Evolutionary conservation across 306 rosid genomes (phyloP).

Genomic region (Bauhinia variegata): DNA sequence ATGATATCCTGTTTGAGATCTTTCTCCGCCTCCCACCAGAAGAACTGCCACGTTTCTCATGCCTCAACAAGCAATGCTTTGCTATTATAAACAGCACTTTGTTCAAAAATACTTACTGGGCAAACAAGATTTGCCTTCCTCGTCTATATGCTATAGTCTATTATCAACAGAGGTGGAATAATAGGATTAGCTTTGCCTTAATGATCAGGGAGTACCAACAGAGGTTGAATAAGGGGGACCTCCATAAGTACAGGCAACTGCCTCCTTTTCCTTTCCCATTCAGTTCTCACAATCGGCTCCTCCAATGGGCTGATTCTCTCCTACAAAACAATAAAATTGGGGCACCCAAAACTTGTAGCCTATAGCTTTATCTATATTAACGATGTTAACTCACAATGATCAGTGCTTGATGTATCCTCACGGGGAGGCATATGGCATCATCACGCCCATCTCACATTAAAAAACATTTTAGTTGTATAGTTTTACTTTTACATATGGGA

Average conservation of each 20-base stretch:
- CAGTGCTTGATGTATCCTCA: too few relatives aligned
- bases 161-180: constrained; percentile 30
- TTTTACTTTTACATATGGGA: too few relatives aligned
- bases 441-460: too few relatives aligned
- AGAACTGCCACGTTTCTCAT: constrained; percentile 27
- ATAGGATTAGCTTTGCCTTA: constrained; percentile 6
- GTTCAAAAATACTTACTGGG: constrained; percentile 37
- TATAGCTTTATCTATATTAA: too few relatives aligned
- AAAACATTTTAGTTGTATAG: too few relatives aligned
- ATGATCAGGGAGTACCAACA: constrained; percentile 9
- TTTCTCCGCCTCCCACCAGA: constrained; percentile 33
- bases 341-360: neutral
- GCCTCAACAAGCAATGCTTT: constrained; percentile 28
- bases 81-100: constrained; percentile 29
- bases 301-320: constrained; percentile 26
- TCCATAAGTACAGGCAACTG: neutral
- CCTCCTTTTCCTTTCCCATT: constrained; percentile 4
- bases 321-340: constrained; percentile 4
- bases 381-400: too few relatives aligned
- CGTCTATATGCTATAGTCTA: constrained; percentile 28
- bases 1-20: too few relatives aligned
- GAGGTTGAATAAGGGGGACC: constrained; percentile 8
- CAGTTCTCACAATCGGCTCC: constrained; percentile 11
- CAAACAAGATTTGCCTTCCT: constrained; percentile 31
- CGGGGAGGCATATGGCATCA: too few relatives aligned